Conservation (phyloP, 108 stramenopile species). For the Cylindrotheca closterium region DNA sequence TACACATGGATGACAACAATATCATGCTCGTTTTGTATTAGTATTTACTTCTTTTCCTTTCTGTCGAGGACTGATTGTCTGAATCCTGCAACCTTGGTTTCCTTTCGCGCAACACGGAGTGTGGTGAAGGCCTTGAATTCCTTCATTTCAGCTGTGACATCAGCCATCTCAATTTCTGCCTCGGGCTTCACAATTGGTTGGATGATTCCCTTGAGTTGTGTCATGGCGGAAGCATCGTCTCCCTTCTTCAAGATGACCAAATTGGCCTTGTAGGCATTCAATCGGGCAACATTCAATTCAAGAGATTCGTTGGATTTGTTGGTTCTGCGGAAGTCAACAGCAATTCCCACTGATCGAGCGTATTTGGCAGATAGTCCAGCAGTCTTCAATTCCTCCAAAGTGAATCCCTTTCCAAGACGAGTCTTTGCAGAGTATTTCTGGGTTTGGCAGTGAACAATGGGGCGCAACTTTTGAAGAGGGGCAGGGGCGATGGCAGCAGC, state of each 20-base stretch:
- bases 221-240: conserved; percentile 66
- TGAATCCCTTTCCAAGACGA: conserved; percentile 96
- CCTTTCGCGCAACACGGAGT: conserved; percentile 78
- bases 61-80: conserved; percentile 68
- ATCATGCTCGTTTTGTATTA: not conserved
- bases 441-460: conserved; percentile 95
- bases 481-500: conserved; percentile 96
- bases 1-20: too few relatives aligned
- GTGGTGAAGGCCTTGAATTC: conserved; percentile 69
- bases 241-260: conserved; percentile 93
- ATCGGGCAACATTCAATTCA: conserved; percentile 88
- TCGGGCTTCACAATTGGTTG: conserved; percentile 69
- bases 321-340: conserved; percentile 93
- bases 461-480: conserved; percentile 91
- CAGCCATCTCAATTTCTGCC: conserved; percentile 76
- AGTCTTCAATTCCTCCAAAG: conserved; percentile 94
- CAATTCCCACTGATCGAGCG: conserved; percentile 95
- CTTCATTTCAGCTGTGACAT: conserved; percentile 83
- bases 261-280: conserved; percentile 93
- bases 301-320: conserved; percentile 88
- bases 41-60: conserved; percentile 80
- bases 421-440: conserved; percentile 95
- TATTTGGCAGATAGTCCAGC: conserved; percentile 85
- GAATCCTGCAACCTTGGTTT: conserved; percentile 83
- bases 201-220: conserved; percentile 61